phyloP scores from a whole-genome alignment of 2,329 filamentous ascomycete species.

The Venturia pyrina region DNA sequence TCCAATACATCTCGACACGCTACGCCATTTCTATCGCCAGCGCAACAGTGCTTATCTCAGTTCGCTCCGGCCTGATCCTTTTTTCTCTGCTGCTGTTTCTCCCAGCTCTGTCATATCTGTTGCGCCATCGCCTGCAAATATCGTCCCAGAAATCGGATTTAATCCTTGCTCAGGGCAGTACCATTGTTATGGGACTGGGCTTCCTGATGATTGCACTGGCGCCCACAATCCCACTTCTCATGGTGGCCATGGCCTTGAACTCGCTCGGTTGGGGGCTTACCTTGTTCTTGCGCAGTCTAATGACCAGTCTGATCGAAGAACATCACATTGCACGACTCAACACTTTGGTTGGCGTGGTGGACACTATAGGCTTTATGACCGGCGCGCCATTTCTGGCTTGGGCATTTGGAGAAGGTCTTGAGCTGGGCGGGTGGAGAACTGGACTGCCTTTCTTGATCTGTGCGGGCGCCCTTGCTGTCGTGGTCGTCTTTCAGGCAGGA shows the following conservation, averaged over 20 bases:
- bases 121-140: slow-evolving; percentile 16
- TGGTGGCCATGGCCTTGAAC: slow-evolving; percentile 34
- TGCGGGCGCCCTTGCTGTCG: neutral
- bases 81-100: slow-evolving; percentile 22
- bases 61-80: slow-evolving; percentile 21
- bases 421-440: slow-evolving; percentile 5
- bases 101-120: slow-evolving; percentile 19
- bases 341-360: slow-evolving; percentile 40
- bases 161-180: slow-evolving; percentile 21
- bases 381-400: slow-evolving; percentile 38
- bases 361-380: slow-evolving; percentile 39
- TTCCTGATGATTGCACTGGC: slow-evolving; percentile 22
- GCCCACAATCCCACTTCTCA: slow-evolving; percentile 19
- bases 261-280: slow-evolving; percentile 37
- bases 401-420: slow-evolving; percentile 31
- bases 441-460: slow-evolving; percentile 10
- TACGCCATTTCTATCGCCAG: slow-evolving; percentile 37
- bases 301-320: slow-evolving; percentile 45
- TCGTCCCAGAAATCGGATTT: slow-evolving; percentile 22
- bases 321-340: slow-evolving; percentile 46
- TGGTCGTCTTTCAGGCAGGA: neutral
- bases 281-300: slow-evolving; percentile 37
- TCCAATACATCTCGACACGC: slow-evolving; percentile 45
- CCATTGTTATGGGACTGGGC: slow-evolving; percentile 19
- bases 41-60: slow-evolving; percentile 23